Conservation (phyloP, 352 stramenopile species). For the Phytophthora tubulina region DNA sequence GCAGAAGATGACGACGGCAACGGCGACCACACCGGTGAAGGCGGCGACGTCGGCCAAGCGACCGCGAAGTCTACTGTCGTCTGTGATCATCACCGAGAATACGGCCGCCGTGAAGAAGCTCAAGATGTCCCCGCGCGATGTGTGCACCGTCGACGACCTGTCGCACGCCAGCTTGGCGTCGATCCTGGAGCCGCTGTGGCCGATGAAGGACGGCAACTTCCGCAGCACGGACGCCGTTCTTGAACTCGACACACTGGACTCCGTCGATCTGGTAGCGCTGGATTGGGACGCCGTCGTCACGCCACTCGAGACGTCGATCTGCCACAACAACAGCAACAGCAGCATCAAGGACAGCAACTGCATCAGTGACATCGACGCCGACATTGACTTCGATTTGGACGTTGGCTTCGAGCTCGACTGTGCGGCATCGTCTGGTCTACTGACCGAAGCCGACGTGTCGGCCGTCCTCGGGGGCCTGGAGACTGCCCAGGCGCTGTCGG, state of each 20-base stretch:
- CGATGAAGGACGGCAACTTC: background rate
- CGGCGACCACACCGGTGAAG: background rate
- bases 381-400: background rate
- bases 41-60: conserved; percentile 14
- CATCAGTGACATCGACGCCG: background rate
- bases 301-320: background rate
- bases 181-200: background rate
- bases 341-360: background rate
- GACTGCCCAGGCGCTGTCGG: background rate
- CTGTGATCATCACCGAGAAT: background rate
- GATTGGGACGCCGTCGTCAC: conserved; percentile 24
- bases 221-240: conserved; percentile 9
- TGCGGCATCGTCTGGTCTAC: background rate
- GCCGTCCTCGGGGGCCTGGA: conserved; percentile 12
- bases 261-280: conserved; percentile 28
- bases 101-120: conserved; percentile 14
- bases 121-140: conserved; percentile 33
- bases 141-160: conserved; percentile 14
- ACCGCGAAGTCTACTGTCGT: conserved; percentile 2
- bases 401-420: conserved; percentile 1
- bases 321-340: background rate
- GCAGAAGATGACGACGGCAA: background rate
- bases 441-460: conserved; percentile 25
- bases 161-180: background rate
- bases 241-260: conserved; percentile 20